Conservation (phyloP, 148 eudicot species). For the Cornus suecica region DNA sequence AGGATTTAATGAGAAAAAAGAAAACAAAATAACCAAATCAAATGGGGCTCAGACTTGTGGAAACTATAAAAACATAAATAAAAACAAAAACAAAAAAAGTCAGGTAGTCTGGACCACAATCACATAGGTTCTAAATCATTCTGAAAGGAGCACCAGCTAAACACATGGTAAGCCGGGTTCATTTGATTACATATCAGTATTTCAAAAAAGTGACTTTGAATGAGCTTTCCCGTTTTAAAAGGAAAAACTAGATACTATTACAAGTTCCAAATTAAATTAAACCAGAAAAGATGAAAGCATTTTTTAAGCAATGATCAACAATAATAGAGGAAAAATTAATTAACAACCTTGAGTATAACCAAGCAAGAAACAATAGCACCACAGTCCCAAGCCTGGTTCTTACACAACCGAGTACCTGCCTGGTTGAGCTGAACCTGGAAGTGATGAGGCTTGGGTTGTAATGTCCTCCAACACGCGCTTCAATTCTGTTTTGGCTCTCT, state of each 20-base stretch:
- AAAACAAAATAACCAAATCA: too few species aligned
- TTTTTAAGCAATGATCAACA: neutral
- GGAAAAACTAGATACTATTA: neutral
- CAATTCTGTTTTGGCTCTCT: constrained; percentile 68
- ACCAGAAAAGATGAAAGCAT: neutral
- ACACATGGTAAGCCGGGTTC: neutral
- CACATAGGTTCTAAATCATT: neutral
- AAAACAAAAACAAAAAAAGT: neutral
- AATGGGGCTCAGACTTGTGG: neutral
- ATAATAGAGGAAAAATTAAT: neutral
- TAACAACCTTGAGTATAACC: constrained; percentile 20
- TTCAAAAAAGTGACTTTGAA: neutral
- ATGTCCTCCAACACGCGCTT: constrained; percentile 78
- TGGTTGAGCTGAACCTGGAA: constrained; percentile 73
- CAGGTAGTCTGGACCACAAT: neutral
- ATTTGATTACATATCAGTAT: neutral
- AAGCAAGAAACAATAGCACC: constrained; percentile 11
- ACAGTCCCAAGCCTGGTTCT: constrained; percentile 10
- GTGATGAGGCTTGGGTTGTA: constrained; percentile 60
- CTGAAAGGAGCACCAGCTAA: neutral
- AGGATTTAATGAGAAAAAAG: neutral
- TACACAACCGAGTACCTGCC: constrained; percentile 71
- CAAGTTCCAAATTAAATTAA: neutral
- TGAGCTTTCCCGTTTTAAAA: neutral
- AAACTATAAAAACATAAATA: neutral